These are phyloP conservation scores for Daldinia bambusicola DNA, from an alignment of 495 filamentous ascomycete species.

Conservation along the genomic window DNA sequence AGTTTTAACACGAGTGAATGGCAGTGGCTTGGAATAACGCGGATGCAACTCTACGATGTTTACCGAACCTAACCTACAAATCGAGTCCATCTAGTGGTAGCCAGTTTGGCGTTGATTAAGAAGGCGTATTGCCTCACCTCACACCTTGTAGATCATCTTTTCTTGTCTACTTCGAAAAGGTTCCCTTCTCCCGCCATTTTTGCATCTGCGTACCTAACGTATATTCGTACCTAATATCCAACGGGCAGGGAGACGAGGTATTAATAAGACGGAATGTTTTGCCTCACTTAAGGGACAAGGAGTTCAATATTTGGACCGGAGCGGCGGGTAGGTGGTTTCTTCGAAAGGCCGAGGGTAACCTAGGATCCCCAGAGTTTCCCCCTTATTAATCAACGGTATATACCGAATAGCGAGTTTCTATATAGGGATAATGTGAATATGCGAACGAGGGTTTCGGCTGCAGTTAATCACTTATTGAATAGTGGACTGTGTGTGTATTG, in stretches of 20 bases:
- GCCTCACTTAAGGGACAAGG: slow-evolving; percentile 37
- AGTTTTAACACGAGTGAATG: slow-evolving; percentile 23
- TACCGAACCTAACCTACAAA: slow-evolving; percentile 12
- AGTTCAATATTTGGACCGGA: slow-evolving; percentile 36
- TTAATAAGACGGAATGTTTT: slow-evolving; percentile 1
- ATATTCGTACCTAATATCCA: not conserved
- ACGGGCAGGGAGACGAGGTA: not conserved
- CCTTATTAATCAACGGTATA: slow-evolving; percentile 3
- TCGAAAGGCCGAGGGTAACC: not conserved
- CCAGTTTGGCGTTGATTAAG: slow-evolving; percentile 18
- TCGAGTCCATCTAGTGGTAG: slow-evolving; percentile 18
- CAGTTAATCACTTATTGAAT: not conserved
- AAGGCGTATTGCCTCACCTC: slow-evolving; percentile 10
- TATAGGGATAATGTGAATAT: slow-evolving; percentile 18
- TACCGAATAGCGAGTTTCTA: not conserved
- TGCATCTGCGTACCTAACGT: not conserved
- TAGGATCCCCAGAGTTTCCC: not conserved
- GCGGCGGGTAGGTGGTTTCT: slow-evolving; percentile 28
- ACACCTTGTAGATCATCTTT: slow-evolving; percentile 25
- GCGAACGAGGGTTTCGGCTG: not conserved
- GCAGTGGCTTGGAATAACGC: slow-evolving; percentile 11
- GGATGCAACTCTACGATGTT: slow-evolving; percentile 30
- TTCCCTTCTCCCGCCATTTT: not conserved
- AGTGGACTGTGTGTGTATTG: not conserved
- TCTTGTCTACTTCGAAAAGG: not conserved